These are phyloP conservation scores for Aspergillus sojae DNA, from an alignment of 2,329 filamentous ascomycete genomes.

Conservation along the genomic window DNA sequence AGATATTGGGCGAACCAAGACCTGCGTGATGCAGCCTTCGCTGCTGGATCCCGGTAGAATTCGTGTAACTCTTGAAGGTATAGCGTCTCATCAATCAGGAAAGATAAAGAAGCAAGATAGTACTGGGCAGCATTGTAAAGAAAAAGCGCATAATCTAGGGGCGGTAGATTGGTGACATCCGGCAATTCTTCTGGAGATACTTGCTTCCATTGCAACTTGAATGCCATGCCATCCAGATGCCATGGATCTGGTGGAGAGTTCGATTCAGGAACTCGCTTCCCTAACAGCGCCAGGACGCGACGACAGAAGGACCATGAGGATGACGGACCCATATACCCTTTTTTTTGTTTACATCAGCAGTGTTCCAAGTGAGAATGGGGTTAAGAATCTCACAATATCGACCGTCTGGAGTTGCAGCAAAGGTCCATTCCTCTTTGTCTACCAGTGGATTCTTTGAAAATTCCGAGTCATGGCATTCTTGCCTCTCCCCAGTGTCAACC, in stretches of 20 bases:
- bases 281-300: slow-evolving; percentile 36
- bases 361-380: slow-evolving; percentile 29
- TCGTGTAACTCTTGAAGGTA: slow-evolving; percentile 43
- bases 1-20: slow-evolving; percentile 59
- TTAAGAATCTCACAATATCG: slow-evolving; percentile 14
- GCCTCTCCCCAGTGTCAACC: background rate
- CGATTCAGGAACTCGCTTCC: slow-evolving; percentile 35
- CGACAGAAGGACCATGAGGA: slow-evolving; percentile 43
- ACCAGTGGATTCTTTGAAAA: background rate
- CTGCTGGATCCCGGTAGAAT: slow-evolving; percentile 43
- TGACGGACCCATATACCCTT: slow-evolving; percentile 28
- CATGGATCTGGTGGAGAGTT: slow-evolving; percentile 34
- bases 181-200: slow-evolving; percentile 28
- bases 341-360: slow-evolving; percentile 22
- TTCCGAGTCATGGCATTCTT: background rate
- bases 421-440: background rate
- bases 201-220: slow-evolving; percentile 34
- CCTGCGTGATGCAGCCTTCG: slow-evolving; percentile 30
- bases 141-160: slow-evolving; percentile 55
- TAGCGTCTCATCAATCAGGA: slow-evolving; percentile 56
- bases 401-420: slow-evolving; percentile 1
- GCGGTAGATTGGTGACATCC: slow-evolving; percentile 48
- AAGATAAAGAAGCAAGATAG: slow-evolving; percentile 57
- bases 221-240: slow-evolving; percentile 36
- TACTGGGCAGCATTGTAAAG: slow-evolving; percentile 61